Base-by-base conservation (phyloP, 352 stramenopile genomes). In the Globisporangium iwayamae region DNA sequence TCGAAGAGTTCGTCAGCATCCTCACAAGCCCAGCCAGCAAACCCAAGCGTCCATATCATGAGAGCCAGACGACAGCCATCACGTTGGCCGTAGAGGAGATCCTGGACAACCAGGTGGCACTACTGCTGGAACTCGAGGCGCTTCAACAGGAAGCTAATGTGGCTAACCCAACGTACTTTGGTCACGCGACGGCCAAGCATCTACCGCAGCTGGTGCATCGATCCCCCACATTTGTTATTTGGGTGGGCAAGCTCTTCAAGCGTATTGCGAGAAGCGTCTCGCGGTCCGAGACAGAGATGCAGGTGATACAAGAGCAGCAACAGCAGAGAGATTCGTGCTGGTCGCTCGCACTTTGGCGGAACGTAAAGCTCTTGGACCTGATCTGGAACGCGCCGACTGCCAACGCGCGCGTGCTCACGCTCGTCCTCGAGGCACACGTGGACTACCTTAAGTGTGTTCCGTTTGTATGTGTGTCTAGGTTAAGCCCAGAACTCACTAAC, bases 391-490 rank as follows among this genome's bases (percentile, higher is more conserved):
- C 59, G 46, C 55, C 54, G 16, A 56, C 34, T 7, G 20, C 60
- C 7, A 45, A 34, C 13, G 30, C 55, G 4, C 65, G 68, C 55
- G 69, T 79, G 39, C 65, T 79, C 18, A 41, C 57, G 4, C 38
- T 74, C 25, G 52, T 86, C 6, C 32, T 69, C 11, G 69, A 64
- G 22, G 65, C 58, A 4, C 74, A 68, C 48, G 67, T 72, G 25
- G 78, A 88, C 52, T 77, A 76, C 62, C 67, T 90, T 46, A 73
- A 88, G 81, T 90, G 61, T 56, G 79, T 67, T 10, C 30, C 2
- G 16, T 2, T 4, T 48, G 8, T 28, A 28, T 28, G 25, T 28
- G 25, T 28, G 25, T 54, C 7, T 10, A n/a, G 39, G 13, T 4
- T 4, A 16, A 16, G 1, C 3, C 41, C 39, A 50, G 11, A 7